Percentiles rank a stretch among this genome's conserved stretches.
phyloP scores from a whole-genome alignment of 305 asterid species.

The Withania somnifera region DNA sequence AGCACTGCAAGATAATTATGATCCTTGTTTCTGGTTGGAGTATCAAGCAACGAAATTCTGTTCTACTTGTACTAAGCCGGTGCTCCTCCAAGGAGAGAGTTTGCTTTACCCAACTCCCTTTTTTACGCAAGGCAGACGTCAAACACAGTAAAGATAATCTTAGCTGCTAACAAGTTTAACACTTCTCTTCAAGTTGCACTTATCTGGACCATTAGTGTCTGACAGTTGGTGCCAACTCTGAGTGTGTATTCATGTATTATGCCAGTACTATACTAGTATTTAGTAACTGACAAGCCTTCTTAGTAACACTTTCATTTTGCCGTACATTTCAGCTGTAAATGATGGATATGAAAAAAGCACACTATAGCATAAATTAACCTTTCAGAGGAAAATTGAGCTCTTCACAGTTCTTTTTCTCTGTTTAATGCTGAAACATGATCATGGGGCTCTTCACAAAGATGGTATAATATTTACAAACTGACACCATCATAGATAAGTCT shows the following conservation, averaged over 20 bases:
- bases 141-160: too few relatives aligned
- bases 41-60: too few relatives aligned
- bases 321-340: neutral
- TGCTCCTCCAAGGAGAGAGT: too few relatives aligned
- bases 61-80: too few relatives aligned
- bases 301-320: neutral
- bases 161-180: neutral
- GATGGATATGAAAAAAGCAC: neutral
- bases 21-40: too few relatives aligned
- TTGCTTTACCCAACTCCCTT: too few relatives aligned
- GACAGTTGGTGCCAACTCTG: neutral
- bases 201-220: neutral
- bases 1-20: too few relatives aligned
- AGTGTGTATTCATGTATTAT: neutral
- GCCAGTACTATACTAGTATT: neutral
- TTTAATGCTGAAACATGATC: conserved; percentile 9
- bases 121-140: too few relatives aligned
- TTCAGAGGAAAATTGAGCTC: conserved; percentile 9
- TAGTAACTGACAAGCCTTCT: neutral
- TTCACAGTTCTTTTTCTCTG: conserved; percentile 4
- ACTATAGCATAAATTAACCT: neutral
- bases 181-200: neutral
- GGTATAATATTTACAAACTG: conserved; percentile 17
- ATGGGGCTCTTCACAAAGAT: conserved; percentile 16
- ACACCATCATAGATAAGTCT: neutral